Evolutionary conservation across 2,329 filamentous ascomycete genomes (phyloP), one percentile per base, ranked within the genome.

Genomic region (Gliomastix tumulicola): DNA sequence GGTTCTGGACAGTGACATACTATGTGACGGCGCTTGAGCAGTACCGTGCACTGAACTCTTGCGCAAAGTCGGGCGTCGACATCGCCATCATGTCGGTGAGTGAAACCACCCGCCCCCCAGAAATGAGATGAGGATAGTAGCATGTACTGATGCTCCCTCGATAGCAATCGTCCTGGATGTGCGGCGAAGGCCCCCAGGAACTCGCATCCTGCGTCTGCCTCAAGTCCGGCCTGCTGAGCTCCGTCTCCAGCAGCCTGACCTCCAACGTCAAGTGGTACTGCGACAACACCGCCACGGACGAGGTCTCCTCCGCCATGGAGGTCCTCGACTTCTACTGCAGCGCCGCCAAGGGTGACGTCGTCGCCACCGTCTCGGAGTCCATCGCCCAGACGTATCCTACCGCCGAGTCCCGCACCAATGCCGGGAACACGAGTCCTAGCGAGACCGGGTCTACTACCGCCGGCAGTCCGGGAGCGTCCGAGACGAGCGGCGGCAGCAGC

Each of bases 151-250:
- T 28, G 17, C n/a, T 9, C 7, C 6, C 17, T 28, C 13, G 10
- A 43, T 17, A 55, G 54, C 55, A 58, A 56, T 53, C 46, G 3
- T 47, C 49, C 11, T 50, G 55, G n/a, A 35, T 64, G 20, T 75
- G 71, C 31, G 66, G 65, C 1, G 44, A 48, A 1, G 70, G 68
- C 0, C 66, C 69, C 1, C 56, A 69, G 42, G 67, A 65, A 9
- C 53, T 76, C 3, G 71, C 71, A 1, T 74, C 69, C 1, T 76
- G 71, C 39, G 62, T 60, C 5, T 76, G 72, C 39, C 42, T 75
- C 37, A 73, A 74, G 42, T 60, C 60, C 4, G 62, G 63, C 17
- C 66, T 74, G 56, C 59, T 59, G 2, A 53, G 51, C n/a, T 45
- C 49, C 1, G 52, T 74, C 6, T 62, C 62, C 6, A 68, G 56